Percentiles rank a stretch among this genome's conserved stretches.
Conservation (phyloP, 768 basidiomycete genomes). For the Russula virescens region DNA sequence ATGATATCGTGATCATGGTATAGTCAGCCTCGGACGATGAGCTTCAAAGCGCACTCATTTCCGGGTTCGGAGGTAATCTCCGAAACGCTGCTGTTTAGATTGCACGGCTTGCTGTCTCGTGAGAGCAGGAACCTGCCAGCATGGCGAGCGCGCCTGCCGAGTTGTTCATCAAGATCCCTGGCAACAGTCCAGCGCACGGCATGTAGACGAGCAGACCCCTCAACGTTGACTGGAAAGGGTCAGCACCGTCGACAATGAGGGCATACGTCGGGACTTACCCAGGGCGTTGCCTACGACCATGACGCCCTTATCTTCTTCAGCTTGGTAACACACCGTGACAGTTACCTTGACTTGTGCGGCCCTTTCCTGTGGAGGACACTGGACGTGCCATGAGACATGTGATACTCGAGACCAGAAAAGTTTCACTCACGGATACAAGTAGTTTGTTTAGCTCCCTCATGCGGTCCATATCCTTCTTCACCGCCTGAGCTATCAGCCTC, state of each 20-base stretch:
- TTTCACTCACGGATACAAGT: constrained; percentile 2
- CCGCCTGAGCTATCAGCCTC: neutral
- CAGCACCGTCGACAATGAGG: neutral
- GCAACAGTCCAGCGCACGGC: constrained; percentile 12
- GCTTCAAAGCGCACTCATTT: neutral
- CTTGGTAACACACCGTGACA: neutral
- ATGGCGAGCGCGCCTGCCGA: neutral
- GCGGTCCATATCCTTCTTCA: constrained; percentile 5
- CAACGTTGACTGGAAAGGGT: neutral
- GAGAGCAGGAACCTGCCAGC: neutral
- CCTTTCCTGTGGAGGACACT: constrained; percentile 1
- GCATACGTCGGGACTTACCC: neutral
- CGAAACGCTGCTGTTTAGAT: neutral
- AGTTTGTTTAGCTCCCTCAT: constrained; percentile 9
- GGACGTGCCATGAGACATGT: neutral
- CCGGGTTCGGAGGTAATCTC: neutral
- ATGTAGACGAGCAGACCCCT: constrained; percentile 4
- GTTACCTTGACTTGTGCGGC: constrained; percentile 3
- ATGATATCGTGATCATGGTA: too few relatives aligned
- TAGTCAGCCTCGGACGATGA: neutral
- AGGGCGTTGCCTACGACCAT: neutral
- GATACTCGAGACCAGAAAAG: neutral
- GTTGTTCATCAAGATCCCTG: neutral
- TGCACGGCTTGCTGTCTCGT: neutral
- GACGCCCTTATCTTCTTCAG: neutral